These are phyloP conservation scores for Xylaria sp. DNA, from an alignment of 2,329 filamentous ascomycete genomes.

Conservation along the genomic window DNA sequence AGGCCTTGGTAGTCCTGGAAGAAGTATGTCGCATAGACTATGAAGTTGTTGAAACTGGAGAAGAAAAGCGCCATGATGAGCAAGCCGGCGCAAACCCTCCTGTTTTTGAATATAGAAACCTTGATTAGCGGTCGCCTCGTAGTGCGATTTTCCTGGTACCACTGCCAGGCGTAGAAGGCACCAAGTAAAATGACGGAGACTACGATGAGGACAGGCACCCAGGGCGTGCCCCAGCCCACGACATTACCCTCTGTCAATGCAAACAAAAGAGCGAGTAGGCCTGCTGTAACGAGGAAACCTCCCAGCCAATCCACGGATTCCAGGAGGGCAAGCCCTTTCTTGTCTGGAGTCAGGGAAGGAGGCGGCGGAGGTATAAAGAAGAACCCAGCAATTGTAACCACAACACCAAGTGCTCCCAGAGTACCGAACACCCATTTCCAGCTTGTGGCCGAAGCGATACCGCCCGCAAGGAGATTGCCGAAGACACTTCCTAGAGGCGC, in stretches of 20 bases:
- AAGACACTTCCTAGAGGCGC: constrained; percentile 72
- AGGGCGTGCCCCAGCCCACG: constrained; percentile 72
- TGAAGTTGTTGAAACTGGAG: constrained; percentile 73
- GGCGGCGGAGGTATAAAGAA: constrained; percentile 69
- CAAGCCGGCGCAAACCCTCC: constrained; percentile 71
- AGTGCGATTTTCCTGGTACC: constrained; percentile 65
- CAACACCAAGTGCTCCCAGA: constrained; percentile 67
- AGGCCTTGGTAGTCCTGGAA: constrained; percentile 75
- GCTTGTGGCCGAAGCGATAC: constrained; percentile 69
- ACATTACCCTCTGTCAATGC: constrained; percentile 76
- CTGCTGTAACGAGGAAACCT: constrained; percentile 69
- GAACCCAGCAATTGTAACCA: constrained; percentile 66
- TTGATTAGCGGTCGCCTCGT: constrained; percentile 70
- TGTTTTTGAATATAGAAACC: constrained; percentile 70
- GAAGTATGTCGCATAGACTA: constrained; percentile 76
- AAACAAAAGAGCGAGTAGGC: constrained; percentile 71
- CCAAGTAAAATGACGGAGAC: constrained; percentile 66
- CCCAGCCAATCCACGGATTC: constrained; percentile 74
- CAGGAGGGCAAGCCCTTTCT: constrained; percentile 50
- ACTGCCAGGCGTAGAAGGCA: constrained; percentile 71
- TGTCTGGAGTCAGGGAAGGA: constrained; percentile 42
- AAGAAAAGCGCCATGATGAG: constrained; percentile 75
- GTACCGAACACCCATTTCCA: constrained; percentile 78
- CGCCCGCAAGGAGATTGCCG: constrained; percentile 72
- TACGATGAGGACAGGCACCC: constrained; percentile 69